These are phyloP conservation scores for Neopestalotiopsis sp. DNA, from an alignment of 2,329 filamentous ascomycete species.

Conservation along the genomic window DNA sequence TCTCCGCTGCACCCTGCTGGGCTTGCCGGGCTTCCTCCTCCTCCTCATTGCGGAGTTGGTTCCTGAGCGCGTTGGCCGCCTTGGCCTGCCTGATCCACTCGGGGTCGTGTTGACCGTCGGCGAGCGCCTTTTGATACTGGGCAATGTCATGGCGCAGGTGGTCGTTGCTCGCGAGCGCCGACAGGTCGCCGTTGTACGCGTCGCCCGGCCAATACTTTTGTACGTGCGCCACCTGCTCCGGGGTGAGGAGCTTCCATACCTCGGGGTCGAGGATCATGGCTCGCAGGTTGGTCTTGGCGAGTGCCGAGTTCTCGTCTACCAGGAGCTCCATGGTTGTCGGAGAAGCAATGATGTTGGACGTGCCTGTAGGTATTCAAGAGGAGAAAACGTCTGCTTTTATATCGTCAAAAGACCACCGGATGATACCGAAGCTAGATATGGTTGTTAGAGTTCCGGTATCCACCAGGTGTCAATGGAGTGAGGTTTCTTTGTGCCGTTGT, in stretches of 20 bases:
- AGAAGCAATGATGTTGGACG: background rate
- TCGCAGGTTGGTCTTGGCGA: slow-evolving; percentile 8
- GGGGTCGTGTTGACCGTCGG: slow-evolving; percentile 8
- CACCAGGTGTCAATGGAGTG: background rate
- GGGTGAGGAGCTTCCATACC: slow-evolving; percentile 14
- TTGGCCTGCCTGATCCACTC: slow-evolving; percentile 13
- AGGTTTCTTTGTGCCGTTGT: background rate
- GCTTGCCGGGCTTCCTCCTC: background rate
- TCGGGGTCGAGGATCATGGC: slow-evolving; percentile 12
- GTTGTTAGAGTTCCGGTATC: background rate
- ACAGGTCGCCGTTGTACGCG: background rate
- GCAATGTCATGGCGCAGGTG: slow-evolving; percentile 14
- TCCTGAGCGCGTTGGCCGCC: slow-evolving; percentile 6
- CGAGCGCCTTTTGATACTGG: slow-evolving; percentile 13
- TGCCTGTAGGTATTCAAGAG: background rate
- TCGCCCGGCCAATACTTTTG: slow-evolving; percentile 8
- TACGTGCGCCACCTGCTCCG: background rate
- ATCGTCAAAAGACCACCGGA: background rate
- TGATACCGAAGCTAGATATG: background rate
- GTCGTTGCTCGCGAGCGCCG: slow-evolving; percentile 10
- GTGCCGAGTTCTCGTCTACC: slow-evolving; percentile 6
- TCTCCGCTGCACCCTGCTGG: background rate
- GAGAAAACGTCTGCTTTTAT: background rate
- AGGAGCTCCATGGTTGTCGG: slow-evolving; percentile 9
- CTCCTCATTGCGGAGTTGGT: background rate